Conservation (phyloP, 345 rosid species). For the Draba incana region DNA sequence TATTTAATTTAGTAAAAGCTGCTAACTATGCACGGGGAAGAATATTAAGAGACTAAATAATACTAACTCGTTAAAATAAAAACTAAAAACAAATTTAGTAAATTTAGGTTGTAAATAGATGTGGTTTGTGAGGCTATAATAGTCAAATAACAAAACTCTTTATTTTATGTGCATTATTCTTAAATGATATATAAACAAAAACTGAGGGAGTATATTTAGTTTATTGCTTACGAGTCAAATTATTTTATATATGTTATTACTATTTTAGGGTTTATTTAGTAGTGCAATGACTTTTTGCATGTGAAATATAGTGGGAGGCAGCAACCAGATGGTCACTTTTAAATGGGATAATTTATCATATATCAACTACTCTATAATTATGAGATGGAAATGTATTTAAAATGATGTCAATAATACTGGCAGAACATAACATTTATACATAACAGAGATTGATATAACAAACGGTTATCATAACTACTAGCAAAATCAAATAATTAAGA, state of each 20-base stretch:
- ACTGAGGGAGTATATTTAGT: not conserved
- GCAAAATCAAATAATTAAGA: conserved; percentile 34
- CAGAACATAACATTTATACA: not conserved
- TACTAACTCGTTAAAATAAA: too few relatives aligned
- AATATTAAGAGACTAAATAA: too few relatives aligned
- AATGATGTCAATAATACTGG: conserved; percentile 25
- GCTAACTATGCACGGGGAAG: too few relatives aligned
- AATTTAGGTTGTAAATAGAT: too few relatives aligned
- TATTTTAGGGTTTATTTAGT: conserved; percentile 22
- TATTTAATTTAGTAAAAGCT: too few relatives aligned
- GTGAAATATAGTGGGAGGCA: conserved; percentile 25
- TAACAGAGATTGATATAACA: conserved; percentile 14
- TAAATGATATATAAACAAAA: too few relatives aligned
- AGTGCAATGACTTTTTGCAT: conserved; percentile 25
- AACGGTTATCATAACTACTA: conserved; percentile 16
- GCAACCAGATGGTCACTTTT: not conserved
- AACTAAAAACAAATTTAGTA: too few relatives aligned
- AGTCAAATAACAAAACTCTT: too few relatives aligned
- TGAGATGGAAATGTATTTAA: not conserved
- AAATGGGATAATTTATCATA: not conserved
- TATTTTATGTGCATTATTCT: too few relatives aligned
- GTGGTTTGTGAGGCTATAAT: too few relatives aligned
- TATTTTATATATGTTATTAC: not conserved
- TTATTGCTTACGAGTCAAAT: not conserved
- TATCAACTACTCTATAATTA: conserved; percentile 13